Conservation (phyloP, 2,329 filamentous ascomycete species). For the Pseudonectria foliicola region DNA sequence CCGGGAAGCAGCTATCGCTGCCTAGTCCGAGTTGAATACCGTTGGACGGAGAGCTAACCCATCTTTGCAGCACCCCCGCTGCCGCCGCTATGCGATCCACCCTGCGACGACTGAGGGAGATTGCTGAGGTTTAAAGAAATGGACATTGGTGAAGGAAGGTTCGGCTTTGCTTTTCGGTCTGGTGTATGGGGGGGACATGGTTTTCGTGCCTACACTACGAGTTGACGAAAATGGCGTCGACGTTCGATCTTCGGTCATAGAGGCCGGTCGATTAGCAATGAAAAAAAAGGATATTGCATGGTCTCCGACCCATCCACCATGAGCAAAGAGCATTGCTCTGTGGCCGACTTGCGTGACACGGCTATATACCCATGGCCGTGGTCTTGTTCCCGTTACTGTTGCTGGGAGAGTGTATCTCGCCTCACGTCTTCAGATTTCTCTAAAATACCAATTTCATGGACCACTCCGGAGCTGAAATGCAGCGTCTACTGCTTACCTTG, state of each 20-base stretch:
- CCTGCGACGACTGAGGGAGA: constrained; percentile 94
- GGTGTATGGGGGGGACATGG: constrained; percentile 38
- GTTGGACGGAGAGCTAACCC: constrained; percentile 21
- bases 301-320: constrained; percentile 24
- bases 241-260: constrained; percentile 33
- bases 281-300: constrained; percentile 32
- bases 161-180: constrained; percentile 40
- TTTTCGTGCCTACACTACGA: constrained; percentile 38
- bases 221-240: constrained; percentile 35
- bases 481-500: too few relatives aligned
- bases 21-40: not conserved
- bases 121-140: constrained; percentile 77
- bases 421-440: too few relatives aligned
- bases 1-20: too few relatives aligned
- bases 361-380: not conserved
- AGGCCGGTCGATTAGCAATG: constrained; percentile 38
- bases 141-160: constrained; percentile 25
- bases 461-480: too few relatives aligned
- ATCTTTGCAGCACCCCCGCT: constrained; percentile 67
- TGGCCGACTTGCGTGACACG: not conserved
- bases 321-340: not conserved
- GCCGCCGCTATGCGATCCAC: constrained; percentile 93
- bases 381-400: too few relatives aligned
- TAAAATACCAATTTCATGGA: too few relatives aligned
- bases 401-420: too few relatives aligned